Conservation (phyloP, 148 eudicot species). For the Chenopodium berlandieri region DNA sequence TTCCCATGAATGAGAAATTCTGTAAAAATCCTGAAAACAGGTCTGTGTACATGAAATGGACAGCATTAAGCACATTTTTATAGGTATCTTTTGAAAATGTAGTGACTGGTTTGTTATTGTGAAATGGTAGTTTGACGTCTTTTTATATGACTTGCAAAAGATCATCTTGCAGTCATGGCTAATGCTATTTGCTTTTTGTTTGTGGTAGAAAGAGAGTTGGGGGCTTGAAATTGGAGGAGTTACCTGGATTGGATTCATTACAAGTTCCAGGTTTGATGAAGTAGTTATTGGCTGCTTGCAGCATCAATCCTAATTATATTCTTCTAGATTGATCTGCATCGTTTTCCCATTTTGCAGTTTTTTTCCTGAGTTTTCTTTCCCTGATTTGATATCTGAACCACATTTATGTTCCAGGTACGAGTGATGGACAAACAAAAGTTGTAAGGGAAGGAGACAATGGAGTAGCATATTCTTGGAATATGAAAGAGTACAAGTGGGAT, state of each 20-base stretch:
- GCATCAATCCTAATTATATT: neutral
- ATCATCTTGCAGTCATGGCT: slow-evolving; percentile 4
- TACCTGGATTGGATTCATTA: slow-evolving; percentile 88
- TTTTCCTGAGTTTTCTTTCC: no score
- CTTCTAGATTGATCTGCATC: no score
- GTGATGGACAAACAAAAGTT: slow-evolving; percentile 89
- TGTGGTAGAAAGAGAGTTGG: slow-evolving; percentile 79
- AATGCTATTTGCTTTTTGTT: slow-evolving; percentile 20
- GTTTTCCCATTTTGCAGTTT: no score
- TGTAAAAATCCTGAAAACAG: neutral
- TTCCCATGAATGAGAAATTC: neutral
- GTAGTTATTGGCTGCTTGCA: neutral
- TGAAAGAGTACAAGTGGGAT: slow-evolving; percentile 87
- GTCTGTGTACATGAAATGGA: neutral
- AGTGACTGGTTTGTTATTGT: neutral
- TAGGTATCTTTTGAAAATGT: neutral
- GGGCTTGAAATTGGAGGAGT: slow-evolving; percentile 87
- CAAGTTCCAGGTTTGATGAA: slow-evolving; percentile 66
- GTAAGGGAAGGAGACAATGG: slow-evolving; percentile 99
- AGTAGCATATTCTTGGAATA: slow-evolving; percentile 92
- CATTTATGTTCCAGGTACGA: slow-evolving; percentile 56
- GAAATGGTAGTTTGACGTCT: neutral
- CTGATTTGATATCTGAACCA: no score
- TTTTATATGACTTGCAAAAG: neutral
- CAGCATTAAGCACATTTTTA: neutral